Evolutionary conservation across 2,329 filamentous ascomycete species (phyloP).

Genomic region (Basipetospora chlamydospora): DNA sequence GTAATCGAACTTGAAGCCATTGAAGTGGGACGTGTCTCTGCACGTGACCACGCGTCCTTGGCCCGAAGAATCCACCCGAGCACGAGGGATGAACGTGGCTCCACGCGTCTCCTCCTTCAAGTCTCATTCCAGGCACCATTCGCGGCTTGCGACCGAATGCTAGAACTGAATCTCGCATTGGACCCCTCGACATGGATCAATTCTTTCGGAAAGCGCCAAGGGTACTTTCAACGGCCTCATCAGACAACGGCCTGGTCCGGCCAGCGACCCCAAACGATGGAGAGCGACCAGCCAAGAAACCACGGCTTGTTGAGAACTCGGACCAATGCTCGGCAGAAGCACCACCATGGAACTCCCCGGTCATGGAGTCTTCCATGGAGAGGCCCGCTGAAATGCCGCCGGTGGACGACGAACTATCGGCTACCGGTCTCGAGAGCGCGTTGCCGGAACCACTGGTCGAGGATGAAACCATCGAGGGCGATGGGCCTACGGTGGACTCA

Average conservation of each 20-base stretch:
- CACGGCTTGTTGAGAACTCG: not conserved
- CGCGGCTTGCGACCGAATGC: too few relatives aligned
- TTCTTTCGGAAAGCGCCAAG: conserved; percentile 11
- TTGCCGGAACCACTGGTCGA: conserved; percentile 18
- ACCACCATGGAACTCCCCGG: not conserved
- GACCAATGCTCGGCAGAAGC: not conserved
- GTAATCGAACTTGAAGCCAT: too few relatives aligned
- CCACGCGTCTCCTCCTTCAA: too few relatives aligned
- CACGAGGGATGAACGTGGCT: too few relatives aligned
- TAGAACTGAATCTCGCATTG: too few relatives aligned
- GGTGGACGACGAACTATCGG: not conserved
- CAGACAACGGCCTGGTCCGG: conserved; percentile 2
- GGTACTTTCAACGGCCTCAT: conserved; percentile 9
- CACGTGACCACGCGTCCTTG: too few relatives aligned
- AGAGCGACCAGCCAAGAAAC: not conserved
- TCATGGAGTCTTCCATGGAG: not conserved
- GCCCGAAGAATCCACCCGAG: too few relatives aligned
- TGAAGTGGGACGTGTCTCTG: too few relatives aligned
- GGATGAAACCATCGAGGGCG: conserved; percentile 22
- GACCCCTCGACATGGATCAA: conserved; percentile 6
- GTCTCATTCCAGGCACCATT: too few relatives aligned
- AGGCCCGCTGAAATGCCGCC: not conserved
- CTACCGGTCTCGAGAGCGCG: not conserved
- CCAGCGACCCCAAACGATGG: too few relatives aligned
- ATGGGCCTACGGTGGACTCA: conserved; percentile 18